phyloP scores from a whole-genome alignment of 192 early-diverging fungal species.

The Coemansia sp. region DNA sequence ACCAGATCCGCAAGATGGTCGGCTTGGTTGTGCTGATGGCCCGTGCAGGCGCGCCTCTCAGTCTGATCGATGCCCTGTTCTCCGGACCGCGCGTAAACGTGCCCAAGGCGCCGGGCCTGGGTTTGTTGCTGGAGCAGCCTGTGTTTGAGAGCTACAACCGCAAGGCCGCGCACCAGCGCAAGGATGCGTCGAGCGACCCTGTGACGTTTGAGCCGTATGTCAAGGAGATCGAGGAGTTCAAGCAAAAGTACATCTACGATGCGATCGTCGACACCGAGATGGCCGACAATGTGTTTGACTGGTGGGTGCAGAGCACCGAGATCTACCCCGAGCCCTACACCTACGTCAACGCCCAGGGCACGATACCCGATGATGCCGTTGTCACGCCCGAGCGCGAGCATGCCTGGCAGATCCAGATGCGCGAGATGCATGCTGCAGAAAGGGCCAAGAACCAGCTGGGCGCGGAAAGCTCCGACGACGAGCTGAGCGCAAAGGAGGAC shows the following conservation, averaged over 20 bases:
- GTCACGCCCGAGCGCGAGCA: slow-evolving; percentile 28
- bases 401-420: slow-evolving; percentile 6
- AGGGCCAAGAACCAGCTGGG: not conserved
- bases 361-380: slow-evolving; percentile 48
- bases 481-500: not conserved
- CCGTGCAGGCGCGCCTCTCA: slow-evolving; percentile 66
- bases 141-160: slow-evolving; percentile 69
- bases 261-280: slow-evolving; percentile 75
- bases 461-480: not conserved
- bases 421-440: slow-evolving; percentile 3
- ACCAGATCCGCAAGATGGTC: slow-evolving; percentile 99
- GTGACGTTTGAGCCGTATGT: slow-evolving; percentile 62
- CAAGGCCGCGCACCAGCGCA: slow-evolving; percentile 16
- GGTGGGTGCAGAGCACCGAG: slow-evolving; percentile 47
- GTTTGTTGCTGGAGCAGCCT: slow-evolving; percentile 81
- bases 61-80: slow-evolving; percentile 68
- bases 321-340: slow-evolving; percentile 48
- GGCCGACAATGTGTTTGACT: slow-evolving; percentile 56
- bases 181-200: slow-evolving; percentile 26
- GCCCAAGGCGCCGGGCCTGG: slow-evolving; percentile 92
- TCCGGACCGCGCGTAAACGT: slow-evolving; percentile 76
- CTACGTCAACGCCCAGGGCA: slow-evolving; percentile 48
- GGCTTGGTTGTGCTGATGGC: slow-evolving; percentile 82
- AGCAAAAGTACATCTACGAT: slow-evolving; percentile 83
- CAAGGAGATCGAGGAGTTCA: slow-evolving; percentile 78